Evolutionary conservation across 2,329 filamentous ascomycete genomes (phyloP).

Genomic region (Byssothecium circinans): DNA sequence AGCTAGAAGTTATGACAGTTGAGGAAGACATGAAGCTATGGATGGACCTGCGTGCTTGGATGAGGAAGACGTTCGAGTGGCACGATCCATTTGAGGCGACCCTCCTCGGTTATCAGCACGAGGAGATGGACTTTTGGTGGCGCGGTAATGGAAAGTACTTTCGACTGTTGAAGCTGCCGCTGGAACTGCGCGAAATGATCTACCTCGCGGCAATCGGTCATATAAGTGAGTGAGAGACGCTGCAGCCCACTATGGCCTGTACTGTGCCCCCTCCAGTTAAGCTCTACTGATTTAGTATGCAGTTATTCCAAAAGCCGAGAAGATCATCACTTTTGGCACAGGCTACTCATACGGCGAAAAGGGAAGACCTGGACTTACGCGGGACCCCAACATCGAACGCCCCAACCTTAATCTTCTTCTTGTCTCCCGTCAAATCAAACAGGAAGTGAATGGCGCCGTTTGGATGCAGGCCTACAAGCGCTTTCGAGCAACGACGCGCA

Average conservation of each 20-base stretch:
- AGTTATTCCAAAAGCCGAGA: background rate
- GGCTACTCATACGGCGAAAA: constrained; percentile 1
- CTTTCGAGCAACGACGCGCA: background rate
- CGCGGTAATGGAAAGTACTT: constrained; percentile 13
- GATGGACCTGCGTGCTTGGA: constrained; percentile 10
- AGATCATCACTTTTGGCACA: constrained; percentile 7
- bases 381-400: constrained; percentile 11
- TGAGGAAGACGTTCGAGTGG: constrained; percentile 13
- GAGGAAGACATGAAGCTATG: background rate
- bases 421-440: constrained; percentile 1
- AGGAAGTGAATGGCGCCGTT: background rate
- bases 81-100: constrained; percentile 8
- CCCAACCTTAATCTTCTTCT: background rate
- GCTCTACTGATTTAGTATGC: no score
- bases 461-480: constrained; percentile 9
- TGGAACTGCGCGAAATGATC: constrained; percentile 13
- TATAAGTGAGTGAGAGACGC: constrained; percentile 2
- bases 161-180: constrained; percentile 13
- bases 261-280: no score
- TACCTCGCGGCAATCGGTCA: constrained; percentile 16
- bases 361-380: background rate
- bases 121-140: constrained; percentile 21
- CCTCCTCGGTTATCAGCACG: constrained; percentile 9
- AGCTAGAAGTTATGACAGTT: no score
- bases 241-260: no score